Evolutionary conservation across 345 rosid genomes (phyloP).

Genomic region (Clausena lansium): DNA sequence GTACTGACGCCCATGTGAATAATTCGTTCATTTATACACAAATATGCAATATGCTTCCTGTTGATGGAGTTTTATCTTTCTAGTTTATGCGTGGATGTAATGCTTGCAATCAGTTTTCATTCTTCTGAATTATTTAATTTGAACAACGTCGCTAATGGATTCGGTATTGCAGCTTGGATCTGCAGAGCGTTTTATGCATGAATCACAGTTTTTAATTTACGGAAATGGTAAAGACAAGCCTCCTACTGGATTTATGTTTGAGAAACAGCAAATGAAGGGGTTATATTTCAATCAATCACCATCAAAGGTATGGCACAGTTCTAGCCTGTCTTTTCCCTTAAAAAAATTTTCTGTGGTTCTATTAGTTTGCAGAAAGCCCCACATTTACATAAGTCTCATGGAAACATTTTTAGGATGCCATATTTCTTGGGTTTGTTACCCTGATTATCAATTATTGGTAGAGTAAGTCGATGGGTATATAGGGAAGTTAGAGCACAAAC

Average conservation of each 20-base stretch:
- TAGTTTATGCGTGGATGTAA: not conserved
- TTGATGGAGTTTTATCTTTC: not conserved
- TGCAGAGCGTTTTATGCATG: constrained; percentile 83
- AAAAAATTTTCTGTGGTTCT: not conserved
- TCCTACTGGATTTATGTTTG: constrained; percentile 95
- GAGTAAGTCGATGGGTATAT: not conserved
- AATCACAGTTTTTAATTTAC: constrained; percentile 73
- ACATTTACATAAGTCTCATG: not conserved
- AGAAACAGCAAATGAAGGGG: constrained; percentile 85
- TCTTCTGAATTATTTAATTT: not conserved
- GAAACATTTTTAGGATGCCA: not conserved
- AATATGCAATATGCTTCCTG: too few relatives aligned
- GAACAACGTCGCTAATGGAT: constrained; percentile 5
- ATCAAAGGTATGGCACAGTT: constrained; percentile 55
- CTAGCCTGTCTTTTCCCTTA: not conserved
- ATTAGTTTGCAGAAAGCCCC: not conserved
- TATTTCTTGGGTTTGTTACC: not conserved
- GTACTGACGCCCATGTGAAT: not conserved
- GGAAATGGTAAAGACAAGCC: constrained; percentile 86
- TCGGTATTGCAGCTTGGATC: constrained; percentile 82
- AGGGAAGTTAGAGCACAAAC: not conserved
- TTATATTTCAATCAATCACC: constrained; percentile 91
- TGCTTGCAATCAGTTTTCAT: constrained; percentile 11
- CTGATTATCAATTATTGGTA: not conserved
- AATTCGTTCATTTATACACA: not conserved